Evolutionary conservation across 2,329 filamentous ascomycete genomes (phyloP).

Genomic region (Beauveria pseudobassiana): DNA sequence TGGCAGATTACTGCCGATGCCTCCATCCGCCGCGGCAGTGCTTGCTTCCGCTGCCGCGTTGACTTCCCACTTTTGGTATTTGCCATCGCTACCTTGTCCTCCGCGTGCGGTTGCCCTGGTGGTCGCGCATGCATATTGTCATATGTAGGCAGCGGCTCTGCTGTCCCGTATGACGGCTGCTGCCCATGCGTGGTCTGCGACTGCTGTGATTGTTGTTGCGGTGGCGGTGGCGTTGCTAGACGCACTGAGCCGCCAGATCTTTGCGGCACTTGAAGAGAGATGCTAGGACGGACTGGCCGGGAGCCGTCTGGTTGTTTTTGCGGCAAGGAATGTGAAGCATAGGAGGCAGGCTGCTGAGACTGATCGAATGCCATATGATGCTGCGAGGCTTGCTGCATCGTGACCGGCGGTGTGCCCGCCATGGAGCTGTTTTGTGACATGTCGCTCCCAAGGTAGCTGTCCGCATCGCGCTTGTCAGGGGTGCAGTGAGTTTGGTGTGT

Average conservation of each 20-base stretch:
- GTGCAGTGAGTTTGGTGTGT: slow-evolving; percentile 23
- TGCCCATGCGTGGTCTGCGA: neutral
- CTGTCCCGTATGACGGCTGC: neutral
- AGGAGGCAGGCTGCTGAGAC: neutral
- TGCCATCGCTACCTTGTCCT: neutral
- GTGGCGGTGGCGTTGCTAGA: slow-evolving; percentile 51
- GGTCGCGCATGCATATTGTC: slow-evolving; percentile 10
- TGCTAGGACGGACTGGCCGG: slow-evolving; percentile 28
- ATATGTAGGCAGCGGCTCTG: neutral
- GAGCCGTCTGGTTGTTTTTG: neutral
- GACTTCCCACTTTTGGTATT: neutral
- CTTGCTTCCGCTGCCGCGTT: neutral
- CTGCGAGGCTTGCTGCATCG: slow-evolving; percentile 27
- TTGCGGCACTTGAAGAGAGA: slow-evolving; percentile 37
- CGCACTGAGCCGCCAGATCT: slow-evolving; percentile 52
- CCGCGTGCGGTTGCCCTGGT: neutral
- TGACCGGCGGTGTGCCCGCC: slow-evolving; percentile 59
- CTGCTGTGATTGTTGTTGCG: slow-evolving; percentile 8
- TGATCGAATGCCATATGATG: neutral
- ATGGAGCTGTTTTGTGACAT: slow-evolving; percentile 37
- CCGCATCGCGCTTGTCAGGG: neutral
- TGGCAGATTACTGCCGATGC: slow-evolving; percentile 13
- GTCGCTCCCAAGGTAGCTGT: neutral
- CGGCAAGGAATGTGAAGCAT: neutral
- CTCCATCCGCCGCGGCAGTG: neutral